A percentile compares a stretch with the other conserved stretches of the same genome.
phyloP scores from a whole-genome alignment of 345 rosid species.

The Heritiera littoralis region DNA sequence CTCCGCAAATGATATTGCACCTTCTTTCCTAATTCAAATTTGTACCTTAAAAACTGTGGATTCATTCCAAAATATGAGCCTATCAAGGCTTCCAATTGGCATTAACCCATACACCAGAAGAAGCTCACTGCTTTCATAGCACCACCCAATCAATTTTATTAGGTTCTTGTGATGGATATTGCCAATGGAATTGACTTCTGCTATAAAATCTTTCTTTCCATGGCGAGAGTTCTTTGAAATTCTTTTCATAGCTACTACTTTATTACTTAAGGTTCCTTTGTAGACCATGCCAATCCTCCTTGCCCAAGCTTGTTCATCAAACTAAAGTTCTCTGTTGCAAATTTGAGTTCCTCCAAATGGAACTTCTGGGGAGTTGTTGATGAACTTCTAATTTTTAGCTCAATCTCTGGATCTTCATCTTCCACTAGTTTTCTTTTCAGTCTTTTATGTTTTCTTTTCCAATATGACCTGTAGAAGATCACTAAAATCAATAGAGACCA shows the following conservation, averaged over 20 bases:
- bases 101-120: conserved; percentile 70
- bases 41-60: not conserved
- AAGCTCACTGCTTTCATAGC: conserved; percentile 52
- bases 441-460: not conserved
- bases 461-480: not conserved
- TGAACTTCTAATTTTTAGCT: not conserved
- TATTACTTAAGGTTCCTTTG: conserved; percentile 47
- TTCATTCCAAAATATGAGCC: conserved; percentile 33
- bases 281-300: conserved; percentile 83
- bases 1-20: conserved; percentile 43
- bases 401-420: not conserved
- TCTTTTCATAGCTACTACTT: conserved; percentile 62
- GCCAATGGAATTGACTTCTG: conserved; percentile 78
- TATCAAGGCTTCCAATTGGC: conserved; percentile 71
- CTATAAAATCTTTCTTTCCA: conserved; percentile 65
- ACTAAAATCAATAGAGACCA: not conserved
- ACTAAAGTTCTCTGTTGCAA: conserved; percentile 56
- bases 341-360: conserved; percentile 47
- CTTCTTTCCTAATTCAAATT: conserved; percentile 57
- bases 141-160: conserved; percentile 77
- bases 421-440: not conserved
- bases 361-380: conserved; percentile 33
- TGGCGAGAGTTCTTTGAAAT: conserved; percentile 62
- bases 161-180: conserved; percentile 62
- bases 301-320: conserved; percentile 55